Conservation (phyloP, 75 land plant species). For the Cryptomeria japonica region DNA sequence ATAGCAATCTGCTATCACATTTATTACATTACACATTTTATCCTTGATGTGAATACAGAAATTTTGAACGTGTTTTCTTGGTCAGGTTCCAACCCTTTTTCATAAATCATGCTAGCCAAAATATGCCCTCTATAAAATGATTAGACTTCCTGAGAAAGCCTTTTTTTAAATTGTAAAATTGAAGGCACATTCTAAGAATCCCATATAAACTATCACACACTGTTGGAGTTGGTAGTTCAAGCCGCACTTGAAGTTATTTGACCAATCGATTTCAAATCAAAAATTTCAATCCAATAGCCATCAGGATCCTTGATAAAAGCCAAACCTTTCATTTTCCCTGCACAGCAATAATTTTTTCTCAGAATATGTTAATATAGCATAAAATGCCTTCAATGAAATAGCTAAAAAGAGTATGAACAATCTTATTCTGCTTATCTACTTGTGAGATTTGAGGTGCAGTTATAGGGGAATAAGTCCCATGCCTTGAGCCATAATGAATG, state of each 20-base stretch:
- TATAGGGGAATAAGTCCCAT: not conserved
- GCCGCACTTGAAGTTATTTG: constrained; percentile 41
- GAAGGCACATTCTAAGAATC: not conserved
- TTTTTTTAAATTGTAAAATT: not conserved
- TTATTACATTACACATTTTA: not conserved
- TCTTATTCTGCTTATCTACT: not conserved
- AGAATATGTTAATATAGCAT: not conserved
- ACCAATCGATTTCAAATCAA: constrained; percentile 66
- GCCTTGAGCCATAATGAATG: not conserved
- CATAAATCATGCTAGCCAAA: not conserved
- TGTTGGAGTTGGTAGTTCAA: constrained; percentile 17
- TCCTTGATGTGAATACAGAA: not conserved
- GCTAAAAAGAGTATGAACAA: not conserved
- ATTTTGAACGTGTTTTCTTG: not conserved
- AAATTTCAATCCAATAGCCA: constrained; percentile 99
- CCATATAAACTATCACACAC: not conserved
- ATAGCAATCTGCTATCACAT: not conserved
- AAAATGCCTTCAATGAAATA: not conserved
- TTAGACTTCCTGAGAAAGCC: not conserved
- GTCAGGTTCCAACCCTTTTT: not conserved
- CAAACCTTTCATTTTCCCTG: constrained; percentile 94
- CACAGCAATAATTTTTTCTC: constrained; percentile 3
- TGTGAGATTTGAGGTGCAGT: not conserved
- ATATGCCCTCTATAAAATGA: not conserved
- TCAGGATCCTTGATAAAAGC: constrained; percentile 98